A percentile compares a stretch with the other conserved stretches of the same genome.
Conservation (phyloP, 1,284 basidiomycete genomes). For the Rhizopogon hawkerae region DNA sequence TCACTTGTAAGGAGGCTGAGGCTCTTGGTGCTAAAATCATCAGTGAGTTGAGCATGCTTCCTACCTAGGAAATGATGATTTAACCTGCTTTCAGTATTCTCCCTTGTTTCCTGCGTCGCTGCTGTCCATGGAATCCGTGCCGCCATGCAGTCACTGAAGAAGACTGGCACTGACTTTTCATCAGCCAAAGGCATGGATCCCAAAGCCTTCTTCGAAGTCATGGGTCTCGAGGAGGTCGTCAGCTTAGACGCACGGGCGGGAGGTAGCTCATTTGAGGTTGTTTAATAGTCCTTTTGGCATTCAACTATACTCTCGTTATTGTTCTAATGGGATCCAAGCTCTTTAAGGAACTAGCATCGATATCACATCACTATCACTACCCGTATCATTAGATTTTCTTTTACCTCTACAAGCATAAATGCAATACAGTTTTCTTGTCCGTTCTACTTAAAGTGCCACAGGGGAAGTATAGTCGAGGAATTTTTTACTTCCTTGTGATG, state of each 20-base stretch:
- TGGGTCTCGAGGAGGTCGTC: constrained; percentile 56
- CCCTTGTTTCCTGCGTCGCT: constrained; percentile 62
- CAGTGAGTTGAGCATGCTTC: constrained; percentile 35
- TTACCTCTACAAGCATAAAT: constrained; percentile 13
- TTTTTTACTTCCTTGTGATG: no score
- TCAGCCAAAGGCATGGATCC: constrained; percentile 70
- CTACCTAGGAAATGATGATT: not conserved
- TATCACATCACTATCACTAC: constrained; percentile 11
- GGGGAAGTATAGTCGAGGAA: not conserved
- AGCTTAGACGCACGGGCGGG: constrained; percentile 51
- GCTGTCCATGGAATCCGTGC: constrained; percentile 64
- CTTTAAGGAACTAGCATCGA: constrained; percentile 11
- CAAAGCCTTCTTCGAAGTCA: constrained; percentile 66
- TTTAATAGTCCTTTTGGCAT: constrained; percentile 27
- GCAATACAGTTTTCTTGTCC: constrained; percentile 11
- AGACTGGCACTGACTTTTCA: constrained; percentile 64
- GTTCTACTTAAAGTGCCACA: not conserved
- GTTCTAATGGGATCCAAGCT: constrained; percentile 5
- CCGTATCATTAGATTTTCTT: constrained; percentile 19
- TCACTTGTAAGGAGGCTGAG: constrained; percentile 62
- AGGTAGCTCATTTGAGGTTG: constrained; percentile 46
- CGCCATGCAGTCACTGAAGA: constrained; percentile 65
- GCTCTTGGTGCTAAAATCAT: constrained; percentile 66
- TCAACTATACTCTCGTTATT: not conserved
- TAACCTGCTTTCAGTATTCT: constrained; percentile 41